Base-by-base conservation (phyloP, 306 rosid species). In the Prunus mira region DNA sequence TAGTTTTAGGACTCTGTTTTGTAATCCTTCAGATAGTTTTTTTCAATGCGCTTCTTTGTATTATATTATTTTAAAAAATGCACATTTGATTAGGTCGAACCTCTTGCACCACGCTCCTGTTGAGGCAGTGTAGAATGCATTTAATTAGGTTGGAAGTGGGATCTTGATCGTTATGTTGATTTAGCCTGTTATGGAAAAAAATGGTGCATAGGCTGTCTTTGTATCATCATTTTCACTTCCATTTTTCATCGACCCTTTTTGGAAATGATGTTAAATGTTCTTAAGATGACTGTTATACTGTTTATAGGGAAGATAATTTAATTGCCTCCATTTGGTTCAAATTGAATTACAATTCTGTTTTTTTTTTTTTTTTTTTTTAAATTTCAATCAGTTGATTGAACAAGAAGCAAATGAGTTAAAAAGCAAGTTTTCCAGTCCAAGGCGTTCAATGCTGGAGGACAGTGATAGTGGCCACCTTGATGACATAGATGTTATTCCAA, bases 401-500 rank as follows among this genome's bases (percentile, higher is more conserved):
- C 84, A 88, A 86, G 99, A 92, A 91, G 98, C 97, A 65, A 80
- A 76, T 67, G 99, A 95, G 81, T 80, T 95, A 78, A 95, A 92
- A 84, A 87, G 79, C 85, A 95, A 87, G 85, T 95, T 90, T 82
- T 86, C 87, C 65, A 83, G 76, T 82, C 96, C 93, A 50, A 91
- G 97, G 84, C 91, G 96, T 51, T 95, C 99, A 34, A 65, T 79
- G 74, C 81, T 95, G 86, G 93, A 95, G 82, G 99, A 95, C 67
- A 49, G 88, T 46, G 98, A 88, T 78, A 58, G 88, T 85, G 98
- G 97, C 79, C 97, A 90, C 73, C 91, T 92, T 86, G 99, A 95
- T 72, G 99, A 95, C 80, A 92, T 95, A 65, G 98, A 95, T 89
- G 87, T 95, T 78, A 92, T 95, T 87, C 98, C 98, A 46, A 95